Evolutionary conservation across 176 grass and related monocot genomes (phyloP), one percentile per base, ranked within the genome.

Genomic region (Paspalum vaginatum): DNA sequence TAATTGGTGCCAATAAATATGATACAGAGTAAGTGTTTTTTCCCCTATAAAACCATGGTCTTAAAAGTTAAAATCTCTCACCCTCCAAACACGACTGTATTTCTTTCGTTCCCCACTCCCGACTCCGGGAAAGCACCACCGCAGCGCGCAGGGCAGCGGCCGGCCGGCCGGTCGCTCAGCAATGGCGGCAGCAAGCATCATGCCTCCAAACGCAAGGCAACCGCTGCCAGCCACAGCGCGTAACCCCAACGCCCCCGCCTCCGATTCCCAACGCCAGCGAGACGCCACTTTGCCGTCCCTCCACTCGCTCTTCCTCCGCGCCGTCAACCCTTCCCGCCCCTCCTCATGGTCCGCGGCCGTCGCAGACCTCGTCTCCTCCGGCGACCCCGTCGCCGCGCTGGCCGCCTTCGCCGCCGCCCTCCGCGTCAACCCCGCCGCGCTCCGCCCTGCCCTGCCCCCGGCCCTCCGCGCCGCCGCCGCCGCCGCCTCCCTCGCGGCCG

Each of bases 321-420:
- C 78, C 63, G 86, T 91, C 11, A 83, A 93, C 67, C 66, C 93
- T 8, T 79, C 87, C 68, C 87, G 79, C 41, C 80, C 91, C 4
- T 73, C 83, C 21, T 97, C 93, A 51, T 95, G 93, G 93, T 89
- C 88, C 38, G 69, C 78, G 17, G 89, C 89, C 64, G 91, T 95
- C 46, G 82, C 85, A 52, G 93, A 95, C 74, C 90, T 96, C 43
- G 79, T 89, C 67, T 67, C 80, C 18, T 81, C 90, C 55, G 87
- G 88, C 10, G 89, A 92, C 44, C 32, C 85, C 25, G 18, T 21
- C 16, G 81, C 81, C 0, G 89, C 93, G 12, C 74, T 95, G 47
- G 67, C 84, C 15, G 69, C 79, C 32, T 87, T 92, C 38, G 85
- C 93, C 5, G 80, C 84, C 11, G 68, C 84, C 66, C 45, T 84